phyloP scores from a whole-genome alignment of 208 protist species.

The Trypanosoma brucei region DNA sequence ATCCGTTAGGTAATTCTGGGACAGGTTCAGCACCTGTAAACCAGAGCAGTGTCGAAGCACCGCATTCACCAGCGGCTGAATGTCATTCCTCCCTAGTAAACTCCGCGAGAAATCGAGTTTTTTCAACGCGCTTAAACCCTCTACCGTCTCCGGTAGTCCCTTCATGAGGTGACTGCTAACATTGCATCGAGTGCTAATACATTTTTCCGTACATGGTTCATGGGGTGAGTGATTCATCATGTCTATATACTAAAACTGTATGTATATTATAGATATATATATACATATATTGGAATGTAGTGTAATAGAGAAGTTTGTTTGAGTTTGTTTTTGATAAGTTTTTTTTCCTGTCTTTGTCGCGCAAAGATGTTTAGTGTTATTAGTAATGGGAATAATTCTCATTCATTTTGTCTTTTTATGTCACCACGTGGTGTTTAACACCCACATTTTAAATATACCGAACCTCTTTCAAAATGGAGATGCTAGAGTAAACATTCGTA shows the following conservation, averaged over 20 bases:
- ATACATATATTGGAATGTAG: too few relatives aligned
- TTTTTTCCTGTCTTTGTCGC: too few relatives aligned
- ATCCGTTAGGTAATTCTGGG: conserved; percentile 27
- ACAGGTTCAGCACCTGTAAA: conserved; percentile 19
- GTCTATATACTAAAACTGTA: background rate
- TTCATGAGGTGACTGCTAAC: conserved; percentile 16
- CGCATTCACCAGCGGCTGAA: conserved; percentile 16
- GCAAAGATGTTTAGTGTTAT: too few relatives aligned
- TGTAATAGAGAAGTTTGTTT: too few relatives aligned
- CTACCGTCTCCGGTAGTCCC: conserved; percentile 17
- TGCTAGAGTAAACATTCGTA: too few relatives aligned
- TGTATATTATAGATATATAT: too few relatives aligned
- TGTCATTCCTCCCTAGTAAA: conserved; percentile 18
- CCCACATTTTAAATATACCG: too few relatives aligned
- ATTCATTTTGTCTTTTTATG: too few relatives aligned
- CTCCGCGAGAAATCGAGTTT: conserved; percentile 26
- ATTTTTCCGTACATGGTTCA: conserved; percentile 4
- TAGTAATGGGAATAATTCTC: too few relatives aligned
- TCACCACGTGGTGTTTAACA: too few relatives aligned
- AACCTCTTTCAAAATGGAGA: too few relatives aligned
- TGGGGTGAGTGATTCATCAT: conserved; percentile 10
- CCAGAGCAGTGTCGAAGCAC: conserved; percentile 18
- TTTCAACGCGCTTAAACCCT: conserved; percentile 8
- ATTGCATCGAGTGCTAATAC: conserved; percentile 1
- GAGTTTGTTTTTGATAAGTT: too few relatives aligned